Conservation (phyloP, 495 filamentous ascomycete species). For the Penicillium nucicola region DNA sequence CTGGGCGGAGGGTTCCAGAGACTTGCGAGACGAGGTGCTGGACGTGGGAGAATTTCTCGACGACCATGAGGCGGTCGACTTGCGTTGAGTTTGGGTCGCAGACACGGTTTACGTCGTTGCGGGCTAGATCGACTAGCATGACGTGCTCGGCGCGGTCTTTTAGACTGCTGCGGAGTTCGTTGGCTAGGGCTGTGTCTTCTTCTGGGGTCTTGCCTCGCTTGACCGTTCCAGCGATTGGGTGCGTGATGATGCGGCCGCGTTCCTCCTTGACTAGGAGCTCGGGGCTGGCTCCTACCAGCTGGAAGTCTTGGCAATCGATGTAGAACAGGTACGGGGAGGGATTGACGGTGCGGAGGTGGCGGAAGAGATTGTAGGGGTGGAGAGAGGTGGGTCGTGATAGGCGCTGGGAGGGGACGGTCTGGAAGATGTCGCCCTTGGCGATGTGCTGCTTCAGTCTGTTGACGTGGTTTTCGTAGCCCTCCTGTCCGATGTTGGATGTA, state of each 20-base stretch:
- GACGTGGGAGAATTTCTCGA: slow-evolving; percentile 93
- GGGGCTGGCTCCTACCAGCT: slow-evolving; percentile 91
- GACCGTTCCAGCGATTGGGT: slow-evolving; percentile 95
- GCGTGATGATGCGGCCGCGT: slow-evolving; percentile 84
- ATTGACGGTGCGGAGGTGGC: slow-evolving; percentile 90
- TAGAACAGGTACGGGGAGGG: slow-evolving; percentile 97
- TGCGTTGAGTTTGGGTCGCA: slow-evolving; percentile 86
- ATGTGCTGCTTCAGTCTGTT: slow-evolving; percentile 82
- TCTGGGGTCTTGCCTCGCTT: slow-evolving; percentile 75
- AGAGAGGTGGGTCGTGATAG: slow-evolving; percentile 84
- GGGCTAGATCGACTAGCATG: slow-evolving; percentile 96
- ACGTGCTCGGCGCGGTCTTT: slow-evolving; percentile 98
- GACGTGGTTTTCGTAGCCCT: slow-evolving; percentile 87
- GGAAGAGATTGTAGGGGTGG: slow-evolving; percentile 98
- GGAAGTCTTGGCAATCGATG: slow-evolving; percentile 84
- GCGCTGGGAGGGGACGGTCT: slow-evolving; percentile 92
- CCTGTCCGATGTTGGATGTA: slow-evolving; percentile 87
- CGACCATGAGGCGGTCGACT: slow-evolving; percentile 91
- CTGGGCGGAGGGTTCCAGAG: slow-evolving; percentile 75
- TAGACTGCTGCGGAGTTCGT: slow-evolving; percentile 71
- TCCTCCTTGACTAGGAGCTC: slow-evolving; percentile 92
- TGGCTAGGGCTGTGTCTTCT: slow-evolving; percentile 76
- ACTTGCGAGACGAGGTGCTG: slow-evolving; percentile 97
- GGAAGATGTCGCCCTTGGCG: slow-evolving; percentile 87
- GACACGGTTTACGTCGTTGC: slow-evolving; percentile 95